These are phyloP conservation scores for Suillus placidus DNA, from an alignment of 768 basidiomycete genomes.

Conservation along the genomic window DNA sequence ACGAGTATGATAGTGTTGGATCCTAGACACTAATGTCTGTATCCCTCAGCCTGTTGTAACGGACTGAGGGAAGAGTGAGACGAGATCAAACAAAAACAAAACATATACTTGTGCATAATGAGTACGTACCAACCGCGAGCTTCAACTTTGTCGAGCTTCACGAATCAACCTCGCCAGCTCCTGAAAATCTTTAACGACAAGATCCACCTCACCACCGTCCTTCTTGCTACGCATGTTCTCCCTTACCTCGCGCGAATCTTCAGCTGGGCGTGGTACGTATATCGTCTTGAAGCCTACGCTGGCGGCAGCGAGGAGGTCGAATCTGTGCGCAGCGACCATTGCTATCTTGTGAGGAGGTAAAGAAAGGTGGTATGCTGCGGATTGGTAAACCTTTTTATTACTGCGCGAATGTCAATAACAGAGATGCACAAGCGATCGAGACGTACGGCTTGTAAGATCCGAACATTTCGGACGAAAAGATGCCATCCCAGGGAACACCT, in stretches of 20 bases:
- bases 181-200: constrained; percentile 52
- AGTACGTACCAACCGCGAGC: background rate
- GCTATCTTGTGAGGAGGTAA: constrained; percentile 49
- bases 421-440: background rate
- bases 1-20: too few species aligned
- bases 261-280: constrained; percentile 55
- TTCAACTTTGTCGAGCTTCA: constrained; percentile 16
- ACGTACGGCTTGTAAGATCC: constrained; percentile 67
- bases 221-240: constrained; percentile 44
- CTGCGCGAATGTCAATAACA: constrained; percentile 17
- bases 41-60: too few species aligned
- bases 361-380: constrained; percentile 50
- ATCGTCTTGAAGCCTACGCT: constrained; percentile 57
- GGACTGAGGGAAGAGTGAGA: too few species aligned
- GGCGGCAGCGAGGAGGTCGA: constrained; percentile 58
- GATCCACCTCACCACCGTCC: constrained; percentile 62
- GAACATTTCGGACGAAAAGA: constrained; percentile 65
- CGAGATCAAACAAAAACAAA: too few species aligned
- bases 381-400: constrained; percentile 51
- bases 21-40: too few species aligned
- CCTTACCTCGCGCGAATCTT: constrained; percentile 38
- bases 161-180: constrained; percentile 44
- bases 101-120: too few species aligned
- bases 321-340: constrained; percentile 67
- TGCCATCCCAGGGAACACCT: constrained; percentile 62